A percentile compares a stretch with the other conserved stretches of the same genome.
Evolutionary conservation across 108 stramenopile species (phyloP).

Genomic region (Skeletonema potamos): DNA sequence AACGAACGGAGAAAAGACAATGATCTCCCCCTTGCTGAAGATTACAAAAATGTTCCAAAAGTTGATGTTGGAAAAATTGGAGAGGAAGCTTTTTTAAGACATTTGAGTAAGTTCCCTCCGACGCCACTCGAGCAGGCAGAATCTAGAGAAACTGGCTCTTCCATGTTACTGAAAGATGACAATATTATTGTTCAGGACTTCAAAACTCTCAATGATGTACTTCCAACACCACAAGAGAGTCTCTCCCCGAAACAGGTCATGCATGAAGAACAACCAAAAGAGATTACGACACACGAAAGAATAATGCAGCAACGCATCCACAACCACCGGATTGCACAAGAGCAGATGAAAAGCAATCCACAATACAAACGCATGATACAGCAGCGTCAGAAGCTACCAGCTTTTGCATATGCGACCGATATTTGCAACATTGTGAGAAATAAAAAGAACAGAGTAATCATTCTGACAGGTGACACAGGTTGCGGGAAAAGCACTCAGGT

Average conservation of each 20-base stretch:
- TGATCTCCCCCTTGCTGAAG: constrained; percentile 13
- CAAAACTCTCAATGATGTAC: background rate
- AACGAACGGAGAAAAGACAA: constrained; percentile 7
- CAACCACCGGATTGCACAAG: constrained; percentile 20
- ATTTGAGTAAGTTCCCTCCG: constrained; percentile 51
- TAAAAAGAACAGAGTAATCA: constrained; percentile 51
- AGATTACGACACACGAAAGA: constrained; percentile 10
- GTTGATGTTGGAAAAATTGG: constrained; percentile 50
- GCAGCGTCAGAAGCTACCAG: constrained; percentile 54
- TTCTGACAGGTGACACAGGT: constrained; percentile 65
- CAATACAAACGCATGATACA: constrained; percentile 42
- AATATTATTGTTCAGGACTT: background rate
- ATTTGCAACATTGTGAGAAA: constrained; percentile 46
- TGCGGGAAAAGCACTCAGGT: constrained; percentile 88
- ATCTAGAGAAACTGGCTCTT: constrained; percentile 62
- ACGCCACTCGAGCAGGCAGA: constrained; percentile 46
- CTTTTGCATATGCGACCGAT: constrained; percentile 53
- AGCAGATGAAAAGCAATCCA: constrained; percentile 25
- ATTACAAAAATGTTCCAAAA: constrained; percentile 24
- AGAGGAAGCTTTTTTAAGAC: constrained; percentile 34
- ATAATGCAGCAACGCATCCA: constrained; percentile 12
- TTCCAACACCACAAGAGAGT: background rate
- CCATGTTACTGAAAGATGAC: constrained; percentile 32
- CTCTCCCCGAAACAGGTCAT: constrained; percentile 1
- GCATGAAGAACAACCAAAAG: constrained; percentile 14